Base-by-base conservation (phyloP, 2,329 filamentous ascomycete species). In the Hirsutella rhossiliensis region DNA sequence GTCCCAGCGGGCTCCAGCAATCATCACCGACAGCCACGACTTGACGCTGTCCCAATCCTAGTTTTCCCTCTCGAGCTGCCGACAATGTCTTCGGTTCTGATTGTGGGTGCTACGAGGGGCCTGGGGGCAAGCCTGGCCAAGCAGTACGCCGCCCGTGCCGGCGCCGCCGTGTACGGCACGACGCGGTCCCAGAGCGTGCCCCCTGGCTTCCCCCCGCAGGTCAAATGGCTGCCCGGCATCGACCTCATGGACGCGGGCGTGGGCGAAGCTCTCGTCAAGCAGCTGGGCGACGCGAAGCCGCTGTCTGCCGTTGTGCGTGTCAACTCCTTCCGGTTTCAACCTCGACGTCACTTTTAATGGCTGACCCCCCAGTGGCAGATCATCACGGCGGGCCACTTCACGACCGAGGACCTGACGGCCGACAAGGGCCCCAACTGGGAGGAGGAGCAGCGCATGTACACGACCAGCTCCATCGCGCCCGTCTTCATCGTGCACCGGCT, bases 401-500 rank as follows among this genome's bases (percentile, higher is more conserved):
- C 68, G 18, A 79, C 75, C 3, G 83, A 87, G 53, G 72, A 77
- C 48, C 77, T 84, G 46, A 55, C 53, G 17, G 62, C 71, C 42
- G 68, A 65, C 9, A 64, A 65, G 45, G 68, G 77, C 2, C 81
- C 80, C 0, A 72, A 79, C 48, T 86, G 78, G 71, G 73, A 77
- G 27, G 75, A 78, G 29, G 69, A 87, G 59, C 69, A 84, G 41
- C 73, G 69, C 49, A 87, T 85, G 79, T 87, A 87, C 59, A 83
- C 77, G 38, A 80, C 71, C 6, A 80, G 72, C 44, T 71, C 76
- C 11, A 72, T 84, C 41, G 79, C 75, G 1, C 79, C 80, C 2
- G 75, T 82, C 5, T 82, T 86, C 55, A 66, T 87, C 42, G 69
- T 84, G 31, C 77, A 82, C 48, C 63, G 71, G 17, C 73, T 87